Percentiles rank a stretch among this genome's conserved stretches.
Evolutionary conservation across 176 grass and related monocot species (phyloP).

Genomic region (Phragmites australis): DNA sequence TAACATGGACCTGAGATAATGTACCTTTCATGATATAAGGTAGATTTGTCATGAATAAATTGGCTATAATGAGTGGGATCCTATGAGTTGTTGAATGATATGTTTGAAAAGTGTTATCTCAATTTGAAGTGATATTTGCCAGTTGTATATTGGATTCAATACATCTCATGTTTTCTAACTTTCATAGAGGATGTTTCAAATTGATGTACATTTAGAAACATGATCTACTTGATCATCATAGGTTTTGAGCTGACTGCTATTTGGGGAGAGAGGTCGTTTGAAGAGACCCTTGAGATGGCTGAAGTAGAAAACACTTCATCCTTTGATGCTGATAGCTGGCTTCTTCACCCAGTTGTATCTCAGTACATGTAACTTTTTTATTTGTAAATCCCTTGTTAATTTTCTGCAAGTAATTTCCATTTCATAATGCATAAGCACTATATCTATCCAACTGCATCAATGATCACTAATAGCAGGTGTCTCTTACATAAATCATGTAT

Average conservation of each 20-base stretch:
- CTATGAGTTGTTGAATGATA: constrained; percentile 7
- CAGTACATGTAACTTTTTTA: constrained; percentile 67
- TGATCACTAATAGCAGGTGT: not conserved
- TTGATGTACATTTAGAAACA: constrained; percentile 24
- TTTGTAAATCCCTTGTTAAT: constrained; percentile 23
- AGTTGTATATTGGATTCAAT: constrained; percentile 15
- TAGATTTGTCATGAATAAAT: not conserved
- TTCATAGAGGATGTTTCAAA: not conserved
- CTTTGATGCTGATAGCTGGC: constrained; percentile 89
- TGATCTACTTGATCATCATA: constrained; percentile 32
- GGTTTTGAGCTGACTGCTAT: constrained; percentile 83
- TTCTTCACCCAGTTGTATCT: constrained; percentile 74
- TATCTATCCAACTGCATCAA: constrained; percentile 18
- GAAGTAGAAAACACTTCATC: constrained; percentile 93
- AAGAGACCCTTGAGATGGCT: constrained; percentile 95
- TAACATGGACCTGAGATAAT: not conserved
- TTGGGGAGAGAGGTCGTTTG: constrained; percentile 77
- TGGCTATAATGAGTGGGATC: not conserved
- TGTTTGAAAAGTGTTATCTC: constrained; percentile 5
- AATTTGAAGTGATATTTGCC: not conserved
- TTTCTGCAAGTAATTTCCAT: constrained; percentile 11
- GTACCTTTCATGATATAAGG: constrained; percentile 15
- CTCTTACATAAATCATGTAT: not conserved
- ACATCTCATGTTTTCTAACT: constrained; percentile 10
- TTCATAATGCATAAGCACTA: constrained; percentile 7